Evolutionary conservation across 768 basidiomycete genomes (phyloP), one percentile per base, ranked within the genome.

Genomic region (Mycena capillaripes): DNA sequence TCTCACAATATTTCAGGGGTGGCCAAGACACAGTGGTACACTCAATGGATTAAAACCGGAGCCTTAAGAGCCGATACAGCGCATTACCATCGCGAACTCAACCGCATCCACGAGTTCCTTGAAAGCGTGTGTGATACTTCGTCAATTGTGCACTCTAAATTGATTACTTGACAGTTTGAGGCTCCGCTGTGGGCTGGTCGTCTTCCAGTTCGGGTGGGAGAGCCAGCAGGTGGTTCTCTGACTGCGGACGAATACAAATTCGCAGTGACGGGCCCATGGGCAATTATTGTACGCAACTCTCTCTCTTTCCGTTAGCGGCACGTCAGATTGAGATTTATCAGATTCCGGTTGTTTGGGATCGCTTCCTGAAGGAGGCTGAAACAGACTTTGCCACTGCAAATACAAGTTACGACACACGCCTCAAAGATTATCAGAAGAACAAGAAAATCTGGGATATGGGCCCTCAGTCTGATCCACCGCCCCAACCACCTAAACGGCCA

Each of bases 241-340:
- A 73, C 69, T 23, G 78, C 77, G 1, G 78, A 79, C 58, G 78
- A 79, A 40, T 79, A 77, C 44, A 78, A 77, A 64, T 67, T 75
- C 23, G 53, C 75, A 11, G 63, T 67, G 0, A 76, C 65, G 25
- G 56, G 57, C 3, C 61, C 70, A 17, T 69, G 56, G 70, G 61
- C 75, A 4, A 75, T 77, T 19, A 71, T 78, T 19, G 77, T 78
- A 42, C 5, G 70, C 12, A 12, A 6, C 34, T 36, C 34, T 36
- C 34, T 36, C 34, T 36, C 34, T 36, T 36, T 36, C 34, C 34
- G 34, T 36, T 36, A 36, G 34, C 34, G 34, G 12, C 34, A 36
- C 34, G 34, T 36, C 34, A 36, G 12, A 36, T 36, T 36, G 34
- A 36, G 12, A 36, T 36, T 12, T 12, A 36, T 36, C 34, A 76